phyloP scores from a whole-genome alignment of 371 early-diverging fungal genomes.

The Cokeromyces recurvatus region DNA sequence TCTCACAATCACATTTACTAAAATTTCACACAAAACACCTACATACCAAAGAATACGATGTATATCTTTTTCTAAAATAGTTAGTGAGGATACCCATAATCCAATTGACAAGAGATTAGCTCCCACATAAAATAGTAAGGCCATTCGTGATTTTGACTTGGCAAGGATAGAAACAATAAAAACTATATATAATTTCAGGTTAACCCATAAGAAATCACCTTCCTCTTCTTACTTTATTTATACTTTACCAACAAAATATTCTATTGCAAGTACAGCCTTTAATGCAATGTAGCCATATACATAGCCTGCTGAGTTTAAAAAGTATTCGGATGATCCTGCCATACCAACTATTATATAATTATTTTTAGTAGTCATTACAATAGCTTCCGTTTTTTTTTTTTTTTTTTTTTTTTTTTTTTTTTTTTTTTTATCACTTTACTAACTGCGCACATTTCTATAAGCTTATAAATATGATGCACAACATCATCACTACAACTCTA shows the following conservation, averaged over 20 bases:
- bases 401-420: neutral
- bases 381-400: neutral
- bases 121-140: conserved; percentile 36
- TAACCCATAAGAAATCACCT: too few relatives aligned
- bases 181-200: conserved; percentile 13
- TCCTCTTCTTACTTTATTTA: too few relatives aligned
- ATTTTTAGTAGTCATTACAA: too few relatives aligned
- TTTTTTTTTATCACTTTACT: conserved; percentile 20
- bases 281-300: conserved; percentile 48
- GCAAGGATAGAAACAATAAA: conserved; percentile 38
- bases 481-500: conserved; percentile 52
- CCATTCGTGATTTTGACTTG: conserved; percentile 38
- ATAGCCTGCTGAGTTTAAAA: conserved; percentile 42
- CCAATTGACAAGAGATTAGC: conserved; percentile 50
- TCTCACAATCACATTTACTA: conserved; percentile 45
- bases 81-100: conserved; percentile 46
- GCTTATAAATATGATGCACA: conserved; percentile 45
- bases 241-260: conserved; percentile 51
- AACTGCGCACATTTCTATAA: conserved; percentile 50
- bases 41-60: conserved; percentile 53
- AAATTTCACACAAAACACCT: conserved; percentile 43
- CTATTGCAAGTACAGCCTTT: conserved; percentile 46
- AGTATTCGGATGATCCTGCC: conserved; percentile 45
- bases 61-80: conserved; percentile 30
- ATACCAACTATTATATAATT: conserved; percentile 37